Evolutionary conservation across 768 basidiomycete genomes (phyloP).

Genomic region (Pluteus cervinus): DNA sequence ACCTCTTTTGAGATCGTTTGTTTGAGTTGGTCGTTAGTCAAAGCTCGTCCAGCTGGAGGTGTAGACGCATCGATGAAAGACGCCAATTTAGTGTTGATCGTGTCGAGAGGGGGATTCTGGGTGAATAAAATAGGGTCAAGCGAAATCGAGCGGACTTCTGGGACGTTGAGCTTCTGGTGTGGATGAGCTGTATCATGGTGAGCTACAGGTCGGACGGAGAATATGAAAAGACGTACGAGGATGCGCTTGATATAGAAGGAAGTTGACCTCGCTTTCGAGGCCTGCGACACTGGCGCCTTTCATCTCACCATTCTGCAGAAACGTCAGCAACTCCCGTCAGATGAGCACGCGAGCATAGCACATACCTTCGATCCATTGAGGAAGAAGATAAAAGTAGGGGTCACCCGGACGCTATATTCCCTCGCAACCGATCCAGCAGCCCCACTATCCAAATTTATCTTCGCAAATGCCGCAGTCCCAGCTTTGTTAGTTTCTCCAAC

Average conservation of each 20-base stretch:
- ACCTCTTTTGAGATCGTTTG: conserved; percentile 41
- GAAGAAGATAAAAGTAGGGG: conserved; percentile 91
- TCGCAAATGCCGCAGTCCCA: conserved; percentile 75
- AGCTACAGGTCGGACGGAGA: background rate
- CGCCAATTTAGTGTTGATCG: conserved; percentile 52
- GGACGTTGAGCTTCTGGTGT: conserved; percentile 56
- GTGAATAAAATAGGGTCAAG: conserved; percentile 72
- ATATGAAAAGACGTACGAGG: conserved; percentile 52
- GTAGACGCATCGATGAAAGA: conserved; percentile 52
- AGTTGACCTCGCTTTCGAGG: conserved; percentile 65
- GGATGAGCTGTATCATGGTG: conserved; percentile 56
- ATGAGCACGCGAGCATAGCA: background rate
- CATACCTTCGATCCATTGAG: conserved; percentile 65
- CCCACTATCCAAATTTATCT: conserved; percentile 76
- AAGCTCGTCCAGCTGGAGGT: conserved; percentile 23
- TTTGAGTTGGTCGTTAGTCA: conserved; percentile 37
- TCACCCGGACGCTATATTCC: conserved; percentile 64
- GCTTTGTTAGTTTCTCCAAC: conserved; percentile 22
- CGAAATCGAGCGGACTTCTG: conserved; percentile 54
- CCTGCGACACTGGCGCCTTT: conserved; percentile 69
- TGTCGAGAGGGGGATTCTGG: conserved; percentile 64
- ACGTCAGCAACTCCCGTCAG: conserved; percentile 1
- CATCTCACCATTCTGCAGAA: conserved; percentile 54
- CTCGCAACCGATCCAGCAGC: conserved; percentile 53
- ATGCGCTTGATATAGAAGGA: conserved; percentile 70